Percentiles rank a stretch among this genome's conserved stretches.
Conservation (phyloP, 2,329 filamentous ascomycete species). For the Plenodomus biglobosus region DNA sequence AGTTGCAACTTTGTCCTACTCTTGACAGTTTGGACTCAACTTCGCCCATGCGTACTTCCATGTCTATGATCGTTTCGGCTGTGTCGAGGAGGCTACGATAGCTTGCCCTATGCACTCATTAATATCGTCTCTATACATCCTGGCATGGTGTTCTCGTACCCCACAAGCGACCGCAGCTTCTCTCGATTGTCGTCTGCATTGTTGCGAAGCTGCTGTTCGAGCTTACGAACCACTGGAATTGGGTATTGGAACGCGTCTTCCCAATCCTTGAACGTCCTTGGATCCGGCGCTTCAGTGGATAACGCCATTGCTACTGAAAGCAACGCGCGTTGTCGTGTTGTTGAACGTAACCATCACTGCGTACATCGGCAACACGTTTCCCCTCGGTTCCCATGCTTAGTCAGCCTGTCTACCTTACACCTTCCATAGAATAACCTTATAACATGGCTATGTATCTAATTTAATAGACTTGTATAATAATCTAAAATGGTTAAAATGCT, state of each 20-base stretch:
- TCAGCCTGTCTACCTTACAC: too few species aligned
- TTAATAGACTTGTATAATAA: too few species aligned
- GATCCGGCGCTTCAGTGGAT: constrained; percentile 58
- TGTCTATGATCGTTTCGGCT: constrained; percentile 88
- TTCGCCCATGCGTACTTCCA: constrained; percentile 75
- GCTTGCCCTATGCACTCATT: constrained; percentile 53
- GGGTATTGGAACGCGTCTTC: constrained; percentile 69
- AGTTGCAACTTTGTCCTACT: constrained; percentile 77
- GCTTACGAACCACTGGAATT: constrained; percentile 61
- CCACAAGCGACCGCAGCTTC: constrained; percentile 66
- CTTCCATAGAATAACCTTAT: too few species aligned
- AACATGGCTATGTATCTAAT: too few species aligned
- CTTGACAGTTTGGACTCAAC: constrained; percentile 71
- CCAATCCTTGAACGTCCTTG: constrained; percentile 60
- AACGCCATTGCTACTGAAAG: constrained; percentile 44
- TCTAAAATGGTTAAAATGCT: too few species aligned
- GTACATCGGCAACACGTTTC: constrained; percentile 10
- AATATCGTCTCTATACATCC: constrained; percentile 2
- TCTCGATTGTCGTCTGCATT: constrained; percentile 65
- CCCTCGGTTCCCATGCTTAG: constrained; percentile 12
- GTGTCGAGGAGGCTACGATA: constrained; percentile 91
- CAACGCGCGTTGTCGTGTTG: constrained; percentile 3
- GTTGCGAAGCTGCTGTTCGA: constrained; percentile 65
- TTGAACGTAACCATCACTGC: neutral
- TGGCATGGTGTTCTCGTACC: constrained; percentile 47